Conservation (phyloP, 140 eudicot species). For the Cichorium intybus region DNA sequence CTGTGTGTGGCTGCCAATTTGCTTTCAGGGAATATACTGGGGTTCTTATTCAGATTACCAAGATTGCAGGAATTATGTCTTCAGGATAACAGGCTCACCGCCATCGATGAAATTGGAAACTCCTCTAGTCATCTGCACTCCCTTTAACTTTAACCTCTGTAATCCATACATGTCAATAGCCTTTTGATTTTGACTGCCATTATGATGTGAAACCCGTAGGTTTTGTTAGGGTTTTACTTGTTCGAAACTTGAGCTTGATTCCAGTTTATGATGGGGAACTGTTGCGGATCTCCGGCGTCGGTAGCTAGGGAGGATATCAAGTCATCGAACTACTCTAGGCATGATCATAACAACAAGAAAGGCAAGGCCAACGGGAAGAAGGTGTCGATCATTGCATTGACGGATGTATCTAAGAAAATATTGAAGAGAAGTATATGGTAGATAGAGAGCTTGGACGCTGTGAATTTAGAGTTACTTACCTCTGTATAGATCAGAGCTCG, state of each 20-base stretch:
- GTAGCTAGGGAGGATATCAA: constrained; percentile 75
- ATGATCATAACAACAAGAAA: constrained; percentile 32
- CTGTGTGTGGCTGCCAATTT: no score
- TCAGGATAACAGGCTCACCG: no score
- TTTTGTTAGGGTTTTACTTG: constrained; percentile 20
- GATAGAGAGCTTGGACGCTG: constrained; percentile 77
- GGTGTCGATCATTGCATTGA: constrained; percentile 35
- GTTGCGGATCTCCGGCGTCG: constrained; percentile 92
- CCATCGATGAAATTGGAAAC: no score
- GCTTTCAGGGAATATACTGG: no score
- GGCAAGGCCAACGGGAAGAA: constrained; percentile 32
- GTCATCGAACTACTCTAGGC: constrained; percentile 46
- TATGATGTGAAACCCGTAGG: constrained; percentile 22
- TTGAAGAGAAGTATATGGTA: constrained; percentile 64
- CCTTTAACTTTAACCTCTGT: constrained; percentile 4
- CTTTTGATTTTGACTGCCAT: constrained; percentile 7
- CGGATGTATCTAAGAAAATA: constrained; percentile 41
- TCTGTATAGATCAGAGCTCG: constrained; percentile 53
- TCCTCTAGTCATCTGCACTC: no score
- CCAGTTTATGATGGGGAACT: constrained; percentile 58
- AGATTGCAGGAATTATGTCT: no score
- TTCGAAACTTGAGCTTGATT: constrained; percentile 7
- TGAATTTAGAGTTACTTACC: constrained; percentile 68
- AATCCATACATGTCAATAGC: not conserved
- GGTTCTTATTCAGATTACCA: no score